Evolutionary conservation across 108 stramenopile genomes (phyloP), one percentile per base, ranked within the genome.

Genomic region (Nannochloropsis salina): DNA sequence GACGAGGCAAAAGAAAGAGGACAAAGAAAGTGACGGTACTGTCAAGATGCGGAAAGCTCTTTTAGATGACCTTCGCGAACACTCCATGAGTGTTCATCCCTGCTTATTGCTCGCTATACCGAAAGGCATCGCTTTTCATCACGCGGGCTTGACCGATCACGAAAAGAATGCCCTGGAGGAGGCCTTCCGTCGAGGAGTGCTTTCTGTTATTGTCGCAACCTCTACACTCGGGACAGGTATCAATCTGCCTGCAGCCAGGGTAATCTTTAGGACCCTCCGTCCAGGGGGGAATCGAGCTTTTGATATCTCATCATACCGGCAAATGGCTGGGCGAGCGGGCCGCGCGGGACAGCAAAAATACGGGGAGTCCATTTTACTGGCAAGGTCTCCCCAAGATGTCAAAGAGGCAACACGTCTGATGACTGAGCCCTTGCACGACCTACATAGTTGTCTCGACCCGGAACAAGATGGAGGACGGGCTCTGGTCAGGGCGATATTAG

Each of bases 221-320:
- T 88, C 90, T 42, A 91, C 90, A n/a, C 85, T 91, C 11, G 90
- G 89, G 31, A 90, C 89, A n/a, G 90, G 90, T n/a, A 90, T 91
- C 2, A 91, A 91, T 44, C 88, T 91, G n/a, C 90, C 90, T 20
- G 90, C 90, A 10, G 90, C 88, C 20, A 42, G 90, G 31, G 90
- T 91, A 11, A 86, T 91, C 61, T 22, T 91, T 12, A 47, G 89
- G 82, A 83, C 42, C 40, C 12, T 86, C 40, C 74, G 31, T n/a
- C 10, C 80, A 20, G 85, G 80, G 20, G 43, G n/a, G 3, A 41
- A 82, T 22, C 22, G 83, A 40, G 44, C 18, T 51, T 45, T 11
- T n/a, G 12, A 43, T 44, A 20, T 83, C 10, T 82, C n/a, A 12
- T 86, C 5, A 8, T 91, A 91, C 45, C 83, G 83, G 5, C 90